Percentiles rank a stretch among this genome's conserved stretches.
These are phyloP conservation scores for Melampsora larici-populina DNA, from an alignment of 1,284 basidiomycete species.

Conservation along the genomic window DNA sequence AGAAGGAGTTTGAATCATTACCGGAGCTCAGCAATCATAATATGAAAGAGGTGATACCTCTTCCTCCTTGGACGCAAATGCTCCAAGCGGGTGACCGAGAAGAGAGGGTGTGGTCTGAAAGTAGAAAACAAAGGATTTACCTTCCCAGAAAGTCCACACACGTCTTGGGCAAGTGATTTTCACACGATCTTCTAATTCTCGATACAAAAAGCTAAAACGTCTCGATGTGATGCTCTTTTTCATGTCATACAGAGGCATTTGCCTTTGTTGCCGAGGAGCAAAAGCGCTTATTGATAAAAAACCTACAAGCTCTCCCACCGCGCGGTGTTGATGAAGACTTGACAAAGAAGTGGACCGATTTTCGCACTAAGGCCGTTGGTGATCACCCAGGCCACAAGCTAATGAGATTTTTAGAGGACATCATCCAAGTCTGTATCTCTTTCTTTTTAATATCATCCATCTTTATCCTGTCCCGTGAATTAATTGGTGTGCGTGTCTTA, in stretches of 20 bases:
- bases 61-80: conserved; percentile 14
- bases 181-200: neutral
- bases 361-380: neutral
- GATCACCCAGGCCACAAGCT: neutral
- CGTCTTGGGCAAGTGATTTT: conserved; percentile 22
- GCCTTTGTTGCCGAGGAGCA: neutral
- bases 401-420: neutral
- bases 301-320: neutral
- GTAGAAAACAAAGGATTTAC: neutral
- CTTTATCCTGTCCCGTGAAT: neutral
- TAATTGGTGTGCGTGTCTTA: neutral
- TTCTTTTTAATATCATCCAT: neutral
- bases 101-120: neutral
- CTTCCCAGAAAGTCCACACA: conserved; percentile 12
- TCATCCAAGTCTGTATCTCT: neutral
- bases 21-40: neutral
- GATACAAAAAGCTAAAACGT: neutral
- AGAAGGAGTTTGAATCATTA: conserved; percentile 23
- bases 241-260: conserved; percentile 20
- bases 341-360: conserved; percentile 8
- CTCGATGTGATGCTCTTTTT: neutral
- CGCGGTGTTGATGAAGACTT: conserved; percentile 9
- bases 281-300: neutral
- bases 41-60: conserved; percentile 5
- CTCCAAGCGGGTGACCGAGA: neutral